Conservation (phyloP, 2,329 filamentous ascomycete species). For the Monilinia aucupariae region DNA sequence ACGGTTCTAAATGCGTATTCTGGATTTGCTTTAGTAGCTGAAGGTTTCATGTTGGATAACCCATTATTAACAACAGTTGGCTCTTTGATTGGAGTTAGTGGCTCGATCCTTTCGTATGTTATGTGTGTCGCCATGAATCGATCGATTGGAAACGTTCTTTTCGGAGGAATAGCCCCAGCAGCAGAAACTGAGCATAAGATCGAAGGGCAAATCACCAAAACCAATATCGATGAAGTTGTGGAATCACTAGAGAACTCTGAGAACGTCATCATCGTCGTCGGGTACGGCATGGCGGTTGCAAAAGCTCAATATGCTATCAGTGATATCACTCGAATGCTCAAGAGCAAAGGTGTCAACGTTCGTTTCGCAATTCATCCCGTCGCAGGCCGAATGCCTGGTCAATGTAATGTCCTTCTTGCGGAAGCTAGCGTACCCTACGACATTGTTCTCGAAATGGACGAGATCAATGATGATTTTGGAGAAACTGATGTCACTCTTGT, state of each 20-base stretch:
- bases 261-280: slow-evolving; percentile 76
- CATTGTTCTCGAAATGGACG: slow-evolving; percentile 91
- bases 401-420: slow-evolving; percentile 85
- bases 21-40: slow-evolving; percentile 82
- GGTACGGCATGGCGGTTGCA: slow-evolving; percentile 91
- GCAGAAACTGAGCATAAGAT: slow-evolving; percentile 64
- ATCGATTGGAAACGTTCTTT: slow-evolving; percentile 81
- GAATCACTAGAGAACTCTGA: slow-evolving; percentile 71
- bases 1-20: slow-evolving; percentile 88
- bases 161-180: slow-evolving; percentile 70
- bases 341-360: slow-evolving; percentile 71
- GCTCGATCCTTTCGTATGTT: slow-evolving; percentile 83
- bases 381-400: slow-evolving; percentile 85
- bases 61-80: slow-evolving; percentile 79
- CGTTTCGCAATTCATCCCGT: slow-evolving; percentile 89
- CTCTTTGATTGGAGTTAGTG: slow-evolving; percentile 80
- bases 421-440: slow-evolving; percentile 87
- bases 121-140: slow-evolving; percentile 90
- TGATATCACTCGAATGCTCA: slow-evolving; percentile 69
- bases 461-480: slow-evolving; percentile 87
- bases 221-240: slow-evolving; percentile 72
- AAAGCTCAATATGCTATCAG: slow-evolving; percentile 90
- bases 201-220: slow-evolving; percentile 73
- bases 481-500: slow-evolving; percentile 84
- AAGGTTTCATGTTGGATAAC: slow-evolving; percentile 89